phyloP scores from a whole-genome alignment of 108 stramenopile species.

The Conticribra weissflogii region DNA sequence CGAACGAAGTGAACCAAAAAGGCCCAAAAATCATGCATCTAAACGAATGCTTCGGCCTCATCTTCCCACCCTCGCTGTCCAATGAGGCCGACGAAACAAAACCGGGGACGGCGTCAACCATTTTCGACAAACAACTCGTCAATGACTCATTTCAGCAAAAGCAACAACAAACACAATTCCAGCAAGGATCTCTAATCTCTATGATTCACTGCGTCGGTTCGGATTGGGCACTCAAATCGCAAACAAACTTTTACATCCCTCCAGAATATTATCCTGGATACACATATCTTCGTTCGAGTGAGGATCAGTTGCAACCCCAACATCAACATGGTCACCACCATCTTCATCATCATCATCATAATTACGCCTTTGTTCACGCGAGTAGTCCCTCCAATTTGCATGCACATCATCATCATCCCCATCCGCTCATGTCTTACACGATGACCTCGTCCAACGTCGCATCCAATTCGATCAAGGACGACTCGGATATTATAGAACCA shows the following conservation, averaged over 20 bases:
- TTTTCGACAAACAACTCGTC: not conserved
- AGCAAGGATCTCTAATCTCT: conserved; percentile 24
- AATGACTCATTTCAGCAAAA: too few species aligned
- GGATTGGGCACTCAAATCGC: conserved; percentile 34
- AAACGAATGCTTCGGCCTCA: conserved; percentile 40
- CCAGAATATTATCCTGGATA: conserved; percentile 42
- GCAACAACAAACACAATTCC: too few species aligned
- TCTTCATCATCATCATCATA: conserved; percentile 13
- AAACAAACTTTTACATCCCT: conserved; percentile 54
- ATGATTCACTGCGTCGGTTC: conserved; percentile 30
- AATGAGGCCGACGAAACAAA: not conserved
- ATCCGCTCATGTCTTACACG: not conserved
- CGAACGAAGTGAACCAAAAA: too few species aligned
- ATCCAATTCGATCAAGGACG: too few species aligned
- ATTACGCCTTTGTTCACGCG: conserved; percentile 26
- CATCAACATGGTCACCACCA: not conserved
- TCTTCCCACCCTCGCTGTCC: not conserved
- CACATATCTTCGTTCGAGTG: conserved; percentile 25
- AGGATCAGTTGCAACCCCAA: not conserved
- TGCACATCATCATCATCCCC: conserved; percentile 16
- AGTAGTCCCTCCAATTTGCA: conserved; percentile 14
- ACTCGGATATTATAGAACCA: too few species aligned
- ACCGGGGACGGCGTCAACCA: not conserved
- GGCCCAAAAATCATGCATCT: conserved; percentile 36
- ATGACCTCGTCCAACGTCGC: not conserved